Base-by-base conservation (phyloP, 2,329 filamentous ascomycete species). In the Clonostachys rhizophaga region DNA sequence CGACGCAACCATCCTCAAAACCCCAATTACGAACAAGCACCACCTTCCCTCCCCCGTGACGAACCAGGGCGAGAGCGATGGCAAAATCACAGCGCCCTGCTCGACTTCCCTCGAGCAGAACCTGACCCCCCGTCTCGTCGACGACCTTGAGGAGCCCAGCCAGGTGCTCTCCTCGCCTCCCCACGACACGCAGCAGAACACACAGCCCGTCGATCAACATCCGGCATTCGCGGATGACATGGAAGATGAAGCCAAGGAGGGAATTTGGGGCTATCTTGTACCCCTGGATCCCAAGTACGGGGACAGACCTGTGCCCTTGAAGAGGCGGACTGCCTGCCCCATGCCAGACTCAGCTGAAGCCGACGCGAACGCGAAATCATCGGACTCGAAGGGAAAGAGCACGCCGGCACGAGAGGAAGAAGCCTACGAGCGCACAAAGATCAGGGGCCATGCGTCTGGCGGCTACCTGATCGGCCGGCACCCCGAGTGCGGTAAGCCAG, bases 251-350 rank as follows among this genome's bases (percentile, higher is more conserved):
- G 81, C 74, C 51, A 76, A 81, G 42, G 88, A 95, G 63, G 90
- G 90, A 9, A 90, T 97, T 2, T 99, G 94, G 94, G 95, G 95
- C 12, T 99, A 97, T 59, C 74, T 99, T 6, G 81, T 96, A 46
- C 90, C 92, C 3, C 71, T 96, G 20, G 85, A 92, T 59, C 77
- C 79, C 45, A 81, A 79, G 53, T 83, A 86, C 46, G 85, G 66
- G 40, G 83, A 67, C 69, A 87, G 64, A 67, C 95, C 68, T 42
- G 59, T 81, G 18, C 87, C 95, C 8, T 66, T 99, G 64, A 86
- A 81, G 66, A 89, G 83, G 58, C 79, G 91, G 47, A 79, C 76
- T 49, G 76, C 80, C 35, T 96, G 91, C 61, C 82, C 86, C 1
- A 64, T 80, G 13, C 73, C 84, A 10, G 69, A 76, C 9, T 63